A percentile compares a stretch with the other conserved stretches of the same genome.
Conservation (phyloP, 805 yeast genomes). For the Metschnikowia henanensis region DNA sequence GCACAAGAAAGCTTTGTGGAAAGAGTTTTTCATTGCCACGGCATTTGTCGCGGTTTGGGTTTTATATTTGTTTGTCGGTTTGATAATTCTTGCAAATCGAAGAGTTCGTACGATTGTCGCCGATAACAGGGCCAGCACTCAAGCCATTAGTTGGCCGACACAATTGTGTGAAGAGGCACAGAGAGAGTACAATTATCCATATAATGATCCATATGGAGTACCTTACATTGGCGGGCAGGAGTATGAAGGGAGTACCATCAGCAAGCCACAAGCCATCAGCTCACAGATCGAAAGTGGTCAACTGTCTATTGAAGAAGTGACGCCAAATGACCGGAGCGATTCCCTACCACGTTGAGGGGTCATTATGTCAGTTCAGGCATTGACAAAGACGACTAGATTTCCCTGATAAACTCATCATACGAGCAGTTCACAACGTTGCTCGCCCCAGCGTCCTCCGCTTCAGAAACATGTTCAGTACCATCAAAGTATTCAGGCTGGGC, state of each 20-base stretch:
- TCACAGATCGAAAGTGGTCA: not conserved
- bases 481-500: conserved; percentile 43
- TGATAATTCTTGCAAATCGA: conserved; percentile 14
- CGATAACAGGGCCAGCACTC: not conserved
- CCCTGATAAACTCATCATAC: conserved; percentile 34
- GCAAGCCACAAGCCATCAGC: not conserved
- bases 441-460: conserved; percentile 29
- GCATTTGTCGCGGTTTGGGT: conserved; percentile 50
- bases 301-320: not conserved
- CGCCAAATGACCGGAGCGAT: not conserved
- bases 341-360: not conserved
- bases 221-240: not conserved
- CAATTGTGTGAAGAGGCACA: conserved; percentile 9
- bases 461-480: conserved; percentile 23
- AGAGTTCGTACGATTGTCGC: not conserved
- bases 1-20: conserved; percentile 35
- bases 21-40: conserved; percentile 49
- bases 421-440: conserved; percentile 31
- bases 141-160: conserved; percentile 13
- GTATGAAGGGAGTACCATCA: not conserved
- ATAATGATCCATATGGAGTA: conserved; percentile 12
- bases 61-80: conserved; percentile 43
- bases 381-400: not conserved
- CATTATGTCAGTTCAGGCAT: no score
- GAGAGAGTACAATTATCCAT: conserved; percentile 10